Evolutionary conservation across 2,329 filamentous ascomycete genomes (phyloP).

Genomic region (Ramichloridium luteum): DNA sequence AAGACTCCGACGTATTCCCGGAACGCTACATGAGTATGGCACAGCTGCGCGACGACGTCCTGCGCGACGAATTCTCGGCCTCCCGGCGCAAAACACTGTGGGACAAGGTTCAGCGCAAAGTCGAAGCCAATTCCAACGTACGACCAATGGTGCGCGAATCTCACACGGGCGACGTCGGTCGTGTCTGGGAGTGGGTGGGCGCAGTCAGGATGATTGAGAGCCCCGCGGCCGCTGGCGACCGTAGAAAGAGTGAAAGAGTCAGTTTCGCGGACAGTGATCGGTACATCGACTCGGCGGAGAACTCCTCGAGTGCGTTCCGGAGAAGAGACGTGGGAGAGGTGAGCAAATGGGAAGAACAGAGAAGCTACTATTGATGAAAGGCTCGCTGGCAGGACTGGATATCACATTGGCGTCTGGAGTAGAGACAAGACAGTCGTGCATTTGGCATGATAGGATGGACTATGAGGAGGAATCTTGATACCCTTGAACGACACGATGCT

Average conservation of each 20-base stretch:
- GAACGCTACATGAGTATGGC: slow-evolving; percentile 78
- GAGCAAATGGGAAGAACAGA: too few relatives aligned
- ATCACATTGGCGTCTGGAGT: too few relatives aligned
- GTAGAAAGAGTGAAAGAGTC: slow-evolving; percentile 19
- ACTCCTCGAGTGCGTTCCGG: too few relatives aligned
- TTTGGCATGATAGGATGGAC: too few relatives aligned
- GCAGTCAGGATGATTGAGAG: slow-evolving; percentile 32
- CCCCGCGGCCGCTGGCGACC: slow-evolving; percentile 9
- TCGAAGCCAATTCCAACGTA: slow-evolving; percentile 90
- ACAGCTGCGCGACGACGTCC: slow-evolving; percentile 81
- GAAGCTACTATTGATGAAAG: too few relatives aligned
- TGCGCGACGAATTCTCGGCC: slow-evolving; percentile 68
- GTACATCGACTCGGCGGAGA: slow-evolving; percentile 9
- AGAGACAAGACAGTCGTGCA: too few relatives aligned
- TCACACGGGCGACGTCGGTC: slow-evolving; percentile 42
- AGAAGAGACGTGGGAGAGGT: too few relatives aligned
- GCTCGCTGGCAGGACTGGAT: too few relatives aligned
- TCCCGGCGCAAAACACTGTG: slow-evolving; percentile 69
- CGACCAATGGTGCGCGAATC: slow-evolving; percentile 59
- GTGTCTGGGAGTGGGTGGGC: slow-evolving; percentile 59
- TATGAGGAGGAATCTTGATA: too few relatives aligned
- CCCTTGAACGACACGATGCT: too few relatives aligned
- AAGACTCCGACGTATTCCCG: slow-evolving; percentile 47
- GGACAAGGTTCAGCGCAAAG: slow-evolving; percentile 68
- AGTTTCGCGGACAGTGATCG: slow-evolving; percentile 17